A percentile compares a stretch with the other conserved stretches of the same genome.
Evolutionary conservation across 305 asterid species (phyloP).

Genomic region (Plantago lanceolata): DNA sequence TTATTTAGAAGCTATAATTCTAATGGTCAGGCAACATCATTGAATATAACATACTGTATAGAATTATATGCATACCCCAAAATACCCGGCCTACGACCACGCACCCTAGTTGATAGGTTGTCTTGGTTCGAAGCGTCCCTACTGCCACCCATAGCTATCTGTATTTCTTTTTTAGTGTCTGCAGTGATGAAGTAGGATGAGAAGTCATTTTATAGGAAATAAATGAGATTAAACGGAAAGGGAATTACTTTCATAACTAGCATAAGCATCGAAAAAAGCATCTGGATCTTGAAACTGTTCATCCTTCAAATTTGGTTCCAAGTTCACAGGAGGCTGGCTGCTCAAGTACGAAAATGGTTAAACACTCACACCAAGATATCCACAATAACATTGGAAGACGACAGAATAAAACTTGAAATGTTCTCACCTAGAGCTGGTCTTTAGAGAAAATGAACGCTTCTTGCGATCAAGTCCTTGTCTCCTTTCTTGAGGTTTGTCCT

Average conservation of each 20-base stretch:
- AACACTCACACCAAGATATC: conserved; percentile 2
- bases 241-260: conserved; percentile 57
- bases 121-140: conserved; percentile 29
- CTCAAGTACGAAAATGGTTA: conserved; percentile 19
- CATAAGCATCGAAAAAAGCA: conserved; percentile 58
- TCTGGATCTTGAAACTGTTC: conserved; percentile 60
- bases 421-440: conserved; percentile 47
- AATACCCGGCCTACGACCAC: conserved; percentile 61
- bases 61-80: conserved; percentile 49
- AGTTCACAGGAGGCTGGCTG: conserved; percentile 55
- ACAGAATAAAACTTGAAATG: background rate
- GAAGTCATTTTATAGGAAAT: conserved; percentile 13
- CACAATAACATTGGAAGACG: background rate
- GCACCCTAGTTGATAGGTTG: conserved; percentile 37
- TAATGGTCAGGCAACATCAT: conserved; percentile 17
- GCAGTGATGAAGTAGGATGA: conserved; percentile 22
- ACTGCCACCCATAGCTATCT: conserved; percentile 49
- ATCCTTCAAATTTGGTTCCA: conserved; percentile 41
- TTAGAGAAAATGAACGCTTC: conserved; percentile 54
- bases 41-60: conserved; percentile 18
- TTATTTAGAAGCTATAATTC: conserved; percentile 10
- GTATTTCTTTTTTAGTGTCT: conserved; percentile 76
- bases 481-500: conserved; percentile 54
- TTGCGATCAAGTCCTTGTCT: conserved; percentile 74
- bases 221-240: conserved; percentile 6